Conservation (phyloP, 2,329 filamentous ascomycete species). For the Zarea fungicola region DNA sequence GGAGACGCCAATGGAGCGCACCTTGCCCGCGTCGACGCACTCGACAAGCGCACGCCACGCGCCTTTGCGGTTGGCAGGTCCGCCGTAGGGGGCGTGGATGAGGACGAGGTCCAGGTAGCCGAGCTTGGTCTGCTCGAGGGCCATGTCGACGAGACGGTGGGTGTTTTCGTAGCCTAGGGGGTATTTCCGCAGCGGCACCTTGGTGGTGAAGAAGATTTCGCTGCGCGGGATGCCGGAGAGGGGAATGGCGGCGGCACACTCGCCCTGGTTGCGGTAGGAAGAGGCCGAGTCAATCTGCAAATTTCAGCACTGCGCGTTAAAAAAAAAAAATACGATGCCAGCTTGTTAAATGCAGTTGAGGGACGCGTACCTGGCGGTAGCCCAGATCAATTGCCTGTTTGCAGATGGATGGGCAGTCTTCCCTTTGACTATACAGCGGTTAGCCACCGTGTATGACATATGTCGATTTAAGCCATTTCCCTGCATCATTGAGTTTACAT, state of each 20-base stretch:
- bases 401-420: constrained; percentile 30
- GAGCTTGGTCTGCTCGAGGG: constrained; percentile 56
- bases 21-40: constrained; percentile 54
- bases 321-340: background rate
- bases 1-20: constrained; percentile 58
- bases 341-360: background rate
- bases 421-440: constrained; percentile 23
- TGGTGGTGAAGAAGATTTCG: constrained; percentile 52
- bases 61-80: constrained; percentile 48
- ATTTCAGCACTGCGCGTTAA: background rate
- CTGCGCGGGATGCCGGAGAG: constrained; percentile 37
- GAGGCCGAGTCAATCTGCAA: constrained; percentile 48
- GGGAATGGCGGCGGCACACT: constrained; percentile 41
- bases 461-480: background rate
- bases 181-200: constrained; percentile 39
- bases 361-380: constrained; percentile 45
- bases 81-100: constrained; percentile 57
- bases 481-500: constrained; percentile 18
- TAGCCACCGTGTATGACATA: constrained; percentile 12
- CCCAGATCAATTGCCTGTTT: constrained; percentile 44
- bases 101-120: constrained; percentile 64
- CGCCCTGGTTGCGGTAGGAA: constrained; percentile 46
- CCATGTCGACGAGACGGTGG: constrained; percentile 58
- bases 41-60: constrained; percentile 61
- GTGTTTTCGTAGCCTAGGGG: constrained; percentile 55